phyloP scores from a whole-genome alignment of 2,329 filamentous ascomycete species.

The Coniochaeta sp. region DNA sequence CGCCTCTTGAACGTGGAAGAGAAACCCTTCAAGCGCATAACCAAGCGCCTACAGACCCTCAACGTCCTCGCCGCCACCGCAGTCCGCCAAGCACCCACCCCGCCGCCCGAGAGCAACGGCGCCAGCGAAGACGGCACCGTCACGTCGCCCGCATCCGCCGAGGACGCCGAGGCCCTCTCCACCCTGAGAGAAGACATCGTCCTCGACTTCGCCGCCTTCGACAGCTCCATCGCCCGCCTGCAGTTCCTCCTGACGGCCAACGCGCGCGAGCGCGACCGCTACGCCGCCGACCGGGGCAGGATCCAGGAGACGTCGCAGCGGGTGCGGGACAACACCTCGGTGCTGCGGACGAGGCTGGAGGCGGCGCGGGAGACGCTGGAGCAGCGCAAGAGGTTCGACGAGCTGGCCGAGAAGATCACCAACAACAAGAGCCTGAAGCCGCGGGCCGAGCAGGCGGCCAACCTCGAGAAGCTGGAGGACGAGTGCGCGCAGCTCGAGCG shows the following conservation, averaged over 20 bases:
- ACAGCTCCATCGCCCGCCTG: conserved; percentile 77
- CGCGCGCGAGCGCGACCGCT: conserved; percentile 72
- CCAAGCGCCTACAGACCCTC: conserved; percentile 67
- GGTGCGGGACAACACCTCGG: conserved; percentile 67
- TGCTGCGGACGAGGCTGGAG: conserved; percentile 67
- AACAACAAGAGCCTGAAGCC: conserved; percentile 71
- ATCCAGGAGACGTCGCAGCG: conserved; percentile 72
- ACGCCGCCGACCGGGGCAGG: conserved; percentile 69
- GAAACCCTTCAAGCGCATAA: conserved; percentile 83
- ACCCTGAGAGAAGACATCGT: conserved; percentile 75
- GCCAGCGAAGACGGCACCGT: conserved; percentile 21
- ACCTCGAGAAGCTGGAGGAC: conserved; percentile 73
- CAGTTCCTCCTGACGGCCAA: conserved; percentile 84
- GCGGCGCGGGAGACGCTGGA: conserved; percentile 67
- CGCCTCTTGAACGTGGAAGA: conserved; percentile 87
- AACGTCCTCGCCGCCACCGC: conserved; percentile 51
- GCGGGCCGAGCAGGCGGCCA: conserved; percentile 73
- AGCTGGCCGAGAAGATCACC: conserved; percentile 79
- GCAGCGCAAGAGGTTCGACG: conserved; percentile 79
- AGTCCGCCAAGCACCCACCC: conserved; percentile 52
- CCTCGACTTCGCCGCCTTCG: conserved; percentile 82
- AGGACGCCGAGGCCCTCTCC: conserved; percentile 45
- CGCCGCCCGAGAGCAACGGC: conserved; percentile 51
- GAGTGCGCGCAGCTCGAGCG: conserved; percentile 83
- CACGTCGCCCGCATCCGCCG: not conserved